Conservation (phyloP, 176 grass and related monocot species). For the Elaeis guineensis region DNA sequence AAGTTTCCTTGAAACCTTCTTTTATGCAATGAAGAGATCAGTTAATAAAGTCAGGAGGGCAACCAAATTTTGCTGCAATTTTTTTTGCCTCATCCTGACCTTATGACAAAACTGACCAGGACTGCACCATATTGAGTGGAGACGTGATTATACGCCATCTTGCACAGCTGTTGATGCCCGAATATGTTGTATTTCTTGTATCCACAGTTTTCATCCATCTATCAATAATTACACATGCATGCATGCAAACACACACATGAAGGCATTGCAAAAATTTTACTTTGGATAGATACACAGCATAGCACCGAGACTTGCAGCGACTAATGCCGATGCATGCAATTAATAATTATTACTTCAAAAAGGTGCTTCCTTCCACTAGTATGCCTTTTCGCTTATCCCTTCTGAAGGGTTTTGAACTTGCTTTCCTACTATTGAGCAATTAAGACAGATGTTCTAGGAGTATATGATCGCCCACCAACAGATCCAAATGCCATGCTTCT, state of each 20-base stretch:
- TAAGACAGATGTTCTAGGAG: constrained; percentile 94
- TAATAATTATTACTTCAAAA: too few relatives aligned
- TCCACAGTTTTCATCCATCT: neutral
- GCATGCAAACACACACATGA: too few relatives aligned
- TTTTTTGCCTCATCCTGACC: constrained; percentile 22
- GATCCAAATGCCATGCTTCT: constrained; percentile 83
- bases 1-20: too few relatives aligned
- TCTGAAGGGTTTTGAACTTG: neutral
- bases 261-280: too few relatives aligned
- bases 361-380: too few relatives aligned
- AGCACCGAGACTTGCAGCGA: too few relatives aligned
- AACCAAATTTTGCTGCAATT: neutral
- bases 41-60: too few relatives aligned
- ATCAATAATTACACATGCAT: too few relatives aligned
- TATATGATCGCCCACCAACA: constrained; percentile 83
- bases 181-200: constrained; percentile 98
- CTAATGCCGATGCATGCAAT: too few relatives aligned
- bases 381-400: too few relatives aligned
- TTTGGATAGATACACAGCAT: too few relatives aligned
- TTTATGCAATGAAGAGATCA: too few relatives aligned
- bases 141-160: constrained; percentile 95
- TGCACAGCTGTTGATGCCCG: constrained; percentile 60
- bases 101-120: constrained; percentile 58
- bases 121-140: constrained; percentile 90
- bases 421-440: constrained; percentile 8